These are phyloP conservation scores for Sporothrix euskadiensis DNA, from an alignment of 2,329 filamentous ascomycete species.

Conservation along the genomic window DNA sequence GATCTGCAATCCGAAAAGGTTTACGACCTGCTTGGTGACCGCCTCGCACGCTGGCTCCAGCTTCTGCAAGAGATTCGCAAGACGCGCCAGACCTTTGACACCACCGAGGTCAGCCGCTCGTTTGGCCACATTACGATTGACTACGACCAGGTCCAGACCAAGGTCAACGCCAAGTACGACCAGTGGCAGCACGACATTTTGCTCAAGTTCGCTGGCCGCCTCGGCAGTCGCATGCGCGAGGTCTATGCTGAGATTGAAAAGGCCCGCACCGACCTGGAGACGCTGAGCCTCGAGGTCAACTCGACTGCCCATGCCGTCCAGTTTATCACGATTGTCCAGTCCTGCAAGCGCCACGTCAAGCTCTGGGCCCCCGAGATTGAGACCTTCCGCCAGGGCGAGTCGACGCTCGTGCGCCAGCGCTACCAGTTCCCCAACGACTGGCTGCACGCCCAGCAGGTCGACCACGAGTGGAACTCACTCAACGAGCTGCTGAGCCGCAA, in stretches of 20 bases:
- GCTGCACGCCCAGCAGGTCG: slow-evolving; percentile 94
- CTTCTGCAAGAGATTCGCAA: slow-evolving; percentile 96
- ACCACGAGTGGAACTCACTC: slow-evolving; percentile 91
- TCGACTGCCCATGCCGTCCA: slow-evolving; percentile 96
- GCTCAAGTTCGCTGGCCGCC: slow-evolving; percentile 84
- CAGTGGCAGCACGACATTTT: slow-evolving; percentile 99
- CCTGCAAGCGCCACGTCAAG: slow-evolving; percentile 90
- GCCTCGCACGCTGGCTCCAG: slow-evolving; percentile 90
- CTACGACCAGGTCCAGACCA: slow-evolving; percentile 97
- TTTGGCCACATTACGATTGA: slow-evolving; percentile 96
- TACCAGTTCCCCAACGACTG: slow-evolving; percentile 94
- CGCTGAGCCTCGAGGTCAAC: slow-evolving; percentile 86
- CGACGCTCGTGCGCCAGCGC: slow-evolving; percentile 83
- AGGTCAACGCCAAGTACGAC: slow-evolving; percentile 98
- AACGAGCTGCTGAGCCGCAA: slow-evolving; percentile 91
- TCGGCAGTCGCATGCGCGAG: slow-evolving; percentile 88
- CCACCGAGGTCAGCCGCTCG: slow-evolving; percentile 85
- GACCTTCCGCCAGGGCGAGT: slow-evolving; percentile 92
- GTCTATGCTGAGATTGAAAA: slow-evolving; percentile 90
- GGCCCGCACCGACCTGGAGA: slow-evolving; percentile 84
- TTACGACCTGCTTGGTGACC: slow-evolving; percentile 86
- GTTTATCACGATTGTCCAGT: slow-evolving; percentile 97
- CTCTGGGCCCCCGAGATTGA: slow-evolving; percentile 95
- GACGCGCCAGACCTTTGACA: slow-evolving; percentile 94
- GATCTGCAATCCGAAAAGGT: slow-evolving; percentile 95